Evolutionary conservation across 176 grass and related monocot genomes (phyloP), one percentile per base, ranked within the genome.

Genomic region (Cenchrus fungigraminus): DNA sequence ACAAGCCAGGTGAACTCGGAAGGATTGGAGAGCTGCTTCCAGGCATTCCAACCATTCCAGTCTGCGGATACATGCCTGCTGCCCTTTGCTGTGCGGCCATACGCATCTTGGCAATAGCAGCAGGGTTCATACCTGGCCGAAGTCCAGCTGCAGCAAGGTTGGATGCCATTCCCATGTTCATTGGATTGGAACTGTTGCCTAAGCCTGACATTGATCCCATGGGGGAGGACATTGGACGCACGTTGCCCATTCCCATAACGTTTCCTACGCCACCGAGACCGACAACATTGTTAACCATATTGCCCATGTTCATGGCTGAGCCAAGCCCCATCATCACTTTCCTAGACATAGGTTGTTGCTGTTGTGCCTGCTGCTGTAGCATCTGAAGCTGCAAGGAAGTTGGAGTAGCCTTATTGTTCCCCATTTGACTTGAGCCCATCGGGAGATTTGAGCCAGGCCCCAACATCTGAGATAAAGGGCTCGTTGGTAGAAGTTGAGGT

Each of bases 241-340:
- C 51, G 4, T 95, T 94, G 69, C 87, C 76, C 79, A 95, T 95
- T 53, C 91, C 91, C 83, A 95, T 94, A 68, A 94, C 85, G 68
- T 93, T 98, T 75, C 85, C 88, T 64, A 94, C 75, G 86, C 87
- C 86, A 72, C 90, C 57, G 11, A 96, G 74, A 59, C 88, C 72
- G 51, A 79, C 86, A 53, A 91, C 85, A 86, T 92, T 99, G 77
- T 90, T 92, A 79, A 69, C 83, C 93, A 95, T 92, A 67, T 86
- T 95, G 58, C 96, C 91, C 90, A 95, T 86, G 70, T 54, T 90
- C 61, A 90, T 85, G 46, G 90, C 31, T 69, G 94, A 82, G 46
- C 90, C 85, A 61, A 82, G 84, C 45, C 93, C 97, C 91, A 94
- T 94, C 84, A 98, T 89, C 79, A 89, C 75, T 80, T 99, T 99